These are phyloP conservation scores for Metschnikowia matae DNA, from an alignment of 805 yeast species.

Conservation along the genomic window DNA sequence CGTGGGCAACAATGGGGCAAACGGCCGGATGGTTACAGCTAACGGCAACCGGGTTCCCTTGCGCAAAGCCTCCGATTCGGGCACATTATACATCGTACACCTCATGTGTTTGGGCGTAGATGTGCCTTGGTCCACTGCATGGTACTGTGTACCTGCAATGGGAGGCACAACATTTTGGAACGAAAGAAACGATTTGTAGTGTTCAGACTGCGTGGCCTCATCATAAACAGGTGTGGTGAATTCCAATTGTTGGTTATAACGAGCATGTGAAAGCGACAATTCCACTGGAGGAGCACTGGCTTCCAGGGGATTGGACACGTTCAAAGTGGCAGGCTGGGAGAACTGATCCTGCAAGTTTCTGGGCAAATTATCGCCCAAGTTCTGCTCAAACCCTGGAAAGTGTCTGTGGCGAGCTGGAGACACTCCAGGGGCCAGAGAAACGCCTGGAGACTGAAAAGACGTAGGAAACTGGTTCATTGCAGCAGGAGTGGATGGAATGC, in stretches of 20 bases:
- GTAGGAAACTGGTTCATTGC: constrained; percentile 3
- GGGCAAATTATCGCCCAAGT: neutral
- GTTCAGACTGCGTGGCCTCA: constrained; percentile 6
- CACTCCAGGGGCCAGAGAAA: neutral
- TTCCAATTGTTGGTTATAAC: constrained; percentile 13
- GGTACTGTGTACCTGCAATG: constrained; percentile 65
- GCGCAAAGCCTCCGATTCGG: constrained; percentile 67
- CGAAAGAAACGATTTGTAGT: constrained; percentile 53
- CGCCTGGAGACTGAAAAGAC: neutral
- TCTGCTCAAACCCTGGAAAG: neutral
- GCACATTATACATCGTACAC: constrained; percentile 77
- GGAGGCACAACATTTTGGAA: constrained; percentile 82
- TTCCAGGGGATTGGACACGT: constrained; percentile 10
- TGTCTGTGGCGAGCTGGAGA: constrained; percentile 2
- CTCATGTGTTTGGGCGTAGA: constrained; percentile 78
- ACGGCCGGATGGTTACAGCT: constrained; percentile 78
- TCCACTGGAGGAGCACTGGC: constrained; percentile 9
- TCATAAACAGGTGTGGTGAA: constrained; percentile 13
- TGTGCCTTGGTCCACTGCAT: constrained; percentile 75
- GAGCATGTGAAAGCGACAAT: constrained; percentile 11
- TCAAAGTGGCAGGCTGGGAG: constrained; percentile 2
- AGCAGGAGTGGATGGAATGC: constrained; percentile 1
- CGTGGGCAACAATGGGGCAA: constrained; percentile 54
- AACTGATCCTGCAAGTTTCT: neutral
- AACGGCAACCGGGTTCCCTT: constrained; percentile 72